Conservation (phyloP, 1,139 yeast genomes). For the Suhomyces chickasaworum region DNA sequence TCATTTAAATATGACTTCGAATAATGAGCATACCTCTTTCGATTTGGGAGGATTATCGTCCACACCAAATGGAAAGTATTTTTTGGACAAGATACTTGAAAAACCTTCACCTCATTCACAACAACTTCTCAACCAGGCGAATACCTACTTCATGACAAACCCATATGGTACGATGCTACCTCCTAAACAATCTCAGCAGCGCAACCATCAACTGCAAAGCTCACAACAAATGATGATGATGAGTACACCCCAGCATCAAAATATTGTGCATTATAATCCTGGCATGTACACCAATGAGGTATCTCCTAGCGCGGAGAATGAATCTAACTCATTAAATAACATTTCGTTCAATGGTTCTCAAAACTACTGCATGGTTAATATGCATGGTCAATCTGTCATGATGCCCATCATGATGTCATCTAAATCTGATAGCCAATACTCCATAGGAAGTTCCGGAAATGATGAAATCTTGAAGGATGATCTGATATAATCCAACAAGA, state of each 20-base stretch:
- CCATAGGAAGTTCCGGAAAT: constrained; percentile 6
- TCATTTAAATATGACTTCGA: constrained; percentile 23
- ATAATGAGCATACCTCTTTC: constrained; percentile 39
- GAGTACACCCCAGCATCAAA: constrained; percentile 48
- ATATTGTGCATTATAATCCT: constrained; percentile 18
- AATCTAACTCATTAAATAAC: constrained; percentile 6
- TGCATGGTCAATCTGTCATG: constrained; percentile 19
- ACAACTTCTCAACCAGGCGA: constrained; percentile 23
- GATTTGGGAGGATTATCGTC: constrained; percentile 41
- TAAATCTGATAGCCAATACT: constrained; percentile 8
- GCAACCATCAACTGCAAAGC: constrained; percentile 17
- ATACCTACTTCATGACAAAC: constrained; percentile 21
- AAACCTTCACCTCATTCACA: constrained; percentile 40
- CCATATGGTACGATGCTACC: constrained; percentile 34
- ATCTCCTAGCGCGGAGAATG: constrained; percentile 13
- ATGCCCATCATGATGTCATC: constrained; percentile 16
- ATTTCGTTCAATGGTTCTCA: constrained; percentile 10
- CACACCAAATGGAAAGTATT: constrained; percentile 46
- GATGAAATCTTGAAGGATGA: constrained; percentile 12
- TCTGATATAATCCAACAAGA: constrained; percentile 2
- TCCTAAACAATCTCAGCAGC: constrained; percentile 21
- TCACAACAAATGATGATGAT: constrained; percentile 34
- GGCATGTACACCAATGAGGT: constrained; percentile 13
- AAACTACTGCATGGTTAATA: constrained; percentile 15
- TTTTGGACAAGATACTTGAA: constrained; percentile 45